Conservation (phyloP, 148 eudicot species). For the Arbutus unedo region DNA sequence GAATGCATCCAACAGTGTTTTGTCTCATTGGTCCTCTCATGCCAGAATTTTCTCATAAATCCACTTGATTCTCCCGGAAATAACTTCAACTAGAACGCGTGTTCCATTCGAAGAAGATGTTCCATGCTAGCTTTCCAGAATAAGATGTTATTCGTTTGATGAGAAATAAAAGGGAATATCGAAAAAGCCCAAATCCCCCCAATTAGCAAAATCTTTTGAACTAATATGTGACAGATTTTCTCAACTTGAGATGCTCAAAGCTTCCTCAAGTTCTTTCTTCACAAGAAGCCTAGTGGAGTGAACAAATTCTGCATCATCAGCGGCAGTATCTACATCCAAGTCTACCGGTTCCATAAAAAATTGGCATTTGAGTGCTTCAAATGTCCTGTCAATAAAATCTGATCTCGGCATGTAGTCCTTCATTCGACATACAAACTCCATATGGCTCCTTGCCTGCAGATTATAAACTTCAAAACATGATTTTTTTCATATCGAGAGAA, state of each 20-base stretch:
- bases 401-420: conserved; percentile 64
- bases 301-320: conserved; percentile 28
- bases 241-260: not conserved
- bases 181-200: not conserved
- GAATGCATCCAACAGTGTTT: too few relatives aligned
- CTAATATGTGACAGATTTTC: not conserved
- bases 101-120: too few relatives aligned
- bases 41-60: too few relatives aligned
- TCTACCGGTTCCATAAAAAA: conserved; percentile 39
- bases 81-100: too few relatives aligned
- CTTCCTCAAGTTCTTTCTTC: conserved; percentile 44
- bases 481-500: not conserved
- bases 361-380: conserved; percentile 45
- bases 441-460: conserved; percentile 68
- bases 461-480: not conserved
- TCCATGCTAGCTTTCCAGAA: too few relatives aligned
- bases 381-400: conserved; percentile 53
- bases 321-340: conserved; percentile 30
- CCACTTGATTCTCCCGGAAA: too few relatives aligned
- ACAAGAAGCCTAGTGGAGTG: conserved; percentile 54
- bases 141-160: not conserved
- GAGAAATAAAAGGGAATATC: not conserved
- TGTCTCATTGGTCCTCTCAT: too few relatives aligned
- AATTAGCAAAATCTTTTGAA: not conserved
- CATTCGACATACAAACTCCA: conserved; percentile 75